phyloP scores from a whole-genome alignment of 305 asterid species.

The Solanum hybrid region DNA sequence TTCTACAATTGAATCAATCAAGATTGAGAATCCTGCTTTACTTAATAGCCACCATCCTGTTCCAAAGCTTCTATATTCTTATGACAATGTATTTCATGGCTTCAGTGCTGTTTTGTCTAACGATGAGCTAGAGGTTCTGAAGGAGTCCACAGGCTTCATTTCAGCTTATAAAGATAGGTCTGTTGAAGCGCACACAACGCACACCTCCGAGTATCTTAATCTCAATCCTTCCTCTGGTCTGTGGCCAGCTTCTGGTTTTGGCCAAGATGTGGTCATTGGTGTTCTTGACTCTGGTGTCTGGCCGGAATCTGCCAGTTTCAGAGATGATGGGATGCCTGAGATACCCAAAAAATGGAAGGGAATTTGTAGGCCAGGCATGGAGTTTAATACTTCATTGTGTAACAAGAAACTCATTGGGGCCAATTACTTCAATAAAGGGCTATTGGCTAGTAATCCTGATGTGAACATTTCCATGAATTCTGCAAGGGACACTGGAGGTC shows the following conservation, averaged over 20 bases:
- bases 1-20: conserved; percentile 22
- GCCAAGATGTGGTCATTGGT: conserved; percentile 52
- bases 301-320: conserved; percentile 47
- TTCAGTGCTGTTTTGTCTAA: conserved; percentile 43
- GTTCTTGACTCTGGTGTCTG: conserved; percentile 51
- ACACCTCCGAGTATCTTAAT: conserved; percentile 36
- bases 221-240: conserved; percentile 42
- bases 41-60: neutral
- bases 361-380: conserved; percentile 35
- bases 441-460: conserved; percentile 29
- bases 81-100: conserved; percentile 49
- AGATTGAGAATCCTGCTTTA: conserved; percentile 1
- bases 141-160: conserved; percentile 35
- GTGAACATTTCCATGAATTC: conserved; percentile 31
- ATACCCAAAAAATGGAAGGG: conserved; percentile 61
- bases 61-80: conserved; percentile 36
- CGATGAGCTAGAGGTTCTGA: conserved; percentile 29
- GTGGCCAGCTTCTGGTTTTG: conserved; percentile 61
- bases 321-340: conserved; percentile 46
- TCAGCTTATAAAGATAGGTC: conserved; percentile 36
- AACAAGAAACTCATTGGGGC: conserved; percentile 59
- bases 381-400: conserved; percentile 50
- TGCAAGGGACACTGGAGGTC: conserved; percentile 45
- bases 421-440: conserved; percentile 38
- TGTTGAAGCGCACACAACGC: conserved; percentile 41